Conservation (phyloP, 1,284 basidiomycete species). For the Mycocalia duriaeana region DNA sequence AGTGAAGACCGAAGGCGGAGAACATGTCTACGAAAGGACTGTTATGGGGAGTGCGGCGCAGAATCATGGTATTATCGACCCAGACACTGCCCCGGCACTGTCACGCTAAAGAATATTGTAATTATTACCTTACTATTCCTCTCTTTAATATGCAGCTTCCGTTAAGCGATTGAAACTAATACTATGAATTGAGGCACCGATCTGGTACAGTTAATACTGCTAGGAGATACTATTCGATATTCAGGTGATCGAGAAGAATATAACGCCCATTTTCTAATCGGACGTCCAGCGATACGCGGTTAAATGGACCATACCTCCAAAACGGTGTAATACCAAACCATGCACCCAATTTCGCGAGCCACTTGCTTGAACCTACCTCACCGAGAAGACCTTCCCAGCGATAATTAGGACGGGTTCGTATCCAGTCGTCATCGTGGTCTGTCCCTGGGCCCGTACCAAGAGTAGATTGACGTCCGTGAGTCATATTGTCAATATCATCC, state of each 20-base stretch:
- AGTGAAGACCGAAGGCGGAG: constrained; percentile 4
- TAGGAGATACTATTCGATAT: no score
- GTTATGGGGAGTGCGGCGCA: neutral
- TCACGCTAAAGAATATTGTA: no score
- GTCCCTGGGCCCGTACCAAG: constrained; percentile 70
- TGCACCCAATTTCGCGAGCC: constrained; percentile 51
- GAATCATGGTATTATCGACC: neutral
- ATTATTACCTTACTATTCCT: no score
- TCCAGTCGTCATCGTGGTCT: constrained; percentile 59
- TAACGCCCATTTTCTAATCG: constrained; percentile 51
- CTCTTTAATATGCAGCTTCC: no score
- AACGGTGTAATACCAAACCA: constrained; percentile 65
- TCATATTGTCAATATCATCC: constrained; percentile 53
- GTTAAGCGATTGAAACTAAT: no score
- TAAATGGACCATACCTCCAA: constrained; percentile 49
- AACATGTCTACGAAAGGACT: constrained; percentile 1
- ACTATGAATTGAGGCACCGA: no score
- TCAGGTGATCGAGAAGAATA: no score
- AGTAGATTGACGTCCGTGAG: constrained; percentile 45
- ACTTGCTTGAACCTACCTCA: constrained; percentile 30
- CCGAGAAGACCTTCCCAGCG: constrained; percentile 69
- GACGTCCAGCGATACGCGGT: constrained; percentile 58
- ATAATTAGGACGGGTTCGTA: constrained; percentile 57
- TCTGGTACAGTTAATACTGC: no score
- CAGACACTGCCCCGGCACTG: neutral